Conservation (phyloP, 257 asterid genomes). For the Forsythia viridissima region DNA sequence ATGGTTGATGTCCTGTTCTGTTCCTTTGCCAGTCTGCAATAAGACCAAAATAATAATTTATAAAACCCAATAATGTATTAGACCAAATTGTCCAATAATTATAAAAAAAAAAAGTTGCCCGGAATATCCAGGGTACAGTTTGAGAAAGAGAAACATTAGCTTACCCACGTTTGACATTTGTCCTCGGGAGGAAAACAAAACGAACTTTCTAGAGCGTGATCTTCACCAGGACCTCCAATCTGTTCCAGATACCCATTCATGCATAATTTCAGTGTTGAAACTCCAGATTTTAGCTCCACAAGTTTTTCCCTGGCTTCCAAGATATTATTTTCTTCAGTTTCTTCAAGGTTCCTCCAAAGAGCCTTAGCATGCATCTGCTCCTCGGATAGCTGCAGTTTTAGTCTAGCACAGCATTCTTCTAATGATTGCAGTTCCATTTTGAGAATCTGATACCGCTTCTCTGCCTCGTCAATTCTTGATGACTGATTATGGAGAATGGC, state of each 20-base stretch:
- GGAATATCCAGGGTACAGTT: constrained; percentile 12
- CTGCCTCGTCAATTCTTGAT: constrained; percentile 43
- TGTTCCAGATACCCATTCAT: constrained; percentile 44
- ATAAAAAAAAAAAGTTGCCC: constrained; percentile 1
- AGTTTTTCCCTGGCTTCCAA: constrained; percentile 63
- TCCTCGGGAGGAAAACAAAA: constrained; percentile 24
- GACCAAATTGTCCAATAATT: constrained; percentile 9
- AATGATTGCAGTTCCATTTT: constrained; percentile 44
- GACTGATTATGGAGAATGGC: constrained; percentile 43
- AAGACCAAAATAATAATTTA: constrained; percentile 31
- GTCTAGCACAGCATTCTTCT: constrained; percentile 44
- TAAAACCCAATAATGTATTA: neutral
- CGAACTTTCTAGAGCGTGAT: constrained; percentile 22
- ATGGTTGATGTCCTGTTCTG: constrained; percentile 33
- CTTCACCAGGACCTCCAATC: constrained; percentile 33
- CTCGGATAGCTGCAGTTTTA: constrained; percentile 46
- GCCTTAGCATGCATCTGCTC: constrained; percentile 42
- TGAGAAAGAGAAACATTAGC: constrained; percentile 20
- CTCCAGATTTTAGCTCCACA: constrained; percentile 56
- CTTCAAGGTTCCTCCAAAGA: constrained; percentile 51
- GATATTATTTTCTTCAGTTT: constrained; percentile 46
- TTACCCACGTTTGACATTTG: constrained; percentile 56
- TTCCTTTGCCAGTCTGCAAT: constrained; percentile 69
- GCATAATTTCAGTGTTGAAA: constrained; percentile 55
- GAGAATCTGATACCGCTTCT: constrained; percentile 49